Base-by-base conservation (phyloP, 345 rosid species). In the Lepidium sativum region DNA sequence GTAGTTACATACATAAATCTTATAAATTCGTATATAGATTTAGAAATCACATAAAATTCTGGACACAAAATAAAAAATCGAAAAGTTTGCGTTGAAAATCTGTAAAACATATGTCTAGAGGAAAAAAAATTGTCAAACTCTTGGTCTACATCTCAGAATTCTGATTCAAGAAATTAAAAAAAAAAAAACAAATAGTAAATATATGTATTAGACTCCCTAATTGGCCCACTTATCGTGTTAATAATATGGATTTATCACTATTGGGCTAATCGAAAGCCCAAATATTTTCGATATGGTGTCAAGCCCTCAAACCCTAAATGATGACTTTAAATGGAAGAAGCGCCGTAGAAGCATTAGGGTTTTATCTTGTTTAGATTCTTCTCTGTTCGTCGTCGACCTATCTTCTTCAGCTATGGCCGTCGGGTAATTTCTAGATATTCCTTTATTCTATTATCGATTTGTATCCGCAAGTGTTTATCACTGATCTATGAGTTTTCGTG, bases 381-480 rank as follows among this genome's bases (percentile, higher is more conserved):
- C n/a, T n/a, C n/a, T n/a, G n/a, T n/a, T 27, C 63, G 23, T 68
- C 65, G 60, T 61, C 69, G 69, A 47, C 49, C 40, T 17, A 25
- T 61, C 13, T 16, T 53, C 56, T 23, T 2, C 71, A 72, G 13
- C 54, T 67, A 75, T 75, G 78, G 78, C 78, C 42, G 78, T 75
- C 53, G 78, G 78, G 78, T 74, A 74, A 4, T 23, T 21, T 25
- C 12, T 14, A 6, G 8, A 34, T 8, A 6, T 6, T 29, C 0
- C 31, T 23, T 35, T 5, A n/a, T 42, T 42, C 17, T 45, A n/a
- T 3, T 6, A 7, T 31, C 54, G 16, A 34, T 44, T 8, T 8
- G 52, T 54, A 8, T 35, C 10, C 14, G 10, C 0, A 40, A 21
- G 43, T 58, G 14, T 4, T 6, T 8, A 2, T 27, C 27, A 29